Evolutionary conservation across 148 eudicot genomes (phyloP), one percentile per base, ranked within the genome.

Genomic region (Heliosperma pusillum): DNA sequence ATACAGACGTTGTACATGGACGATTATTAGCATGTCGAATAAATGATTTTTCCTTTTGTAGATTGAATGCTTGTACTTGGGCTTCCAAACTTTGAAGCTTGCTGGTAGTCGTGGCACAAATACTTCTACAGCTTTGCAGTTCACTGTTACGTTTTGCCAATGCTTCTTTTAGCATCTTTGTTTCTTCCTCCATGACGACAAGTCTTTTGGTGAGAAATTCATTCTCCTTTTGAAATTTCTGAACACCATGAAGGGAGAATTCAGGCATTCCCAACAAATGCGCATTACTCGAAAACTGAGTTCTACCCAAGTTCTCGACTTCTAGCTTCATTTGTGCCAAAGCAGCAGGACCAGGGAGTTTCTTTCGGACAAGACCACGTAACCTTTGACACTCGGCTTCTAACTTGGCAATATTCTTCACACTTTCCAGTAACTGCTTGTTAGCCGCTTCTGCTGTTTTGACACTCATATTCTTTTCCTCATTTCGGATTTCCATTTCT

Each of bases 381-480:
- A 95, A 81, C 53, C 97, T 90, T 82, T 95, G 98, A 81, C 98
- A 95, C 77, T 95, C 98, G 5, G 97, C 89, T 82, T 95, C 98
- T 53, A 95, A 82, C 84, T 95, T 95, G 26, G 97, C 82, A 57
- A 92, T 89, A 79, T 90, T 95, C 84, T 92, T 95, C 33, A 82
- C 96, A 65, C 90, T 91, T 85, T 95, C 98, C 79, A 86, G 16
- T 53, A 92, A 92, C 81, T 95, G 97, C 81, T 90, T 92, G 83
- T 92, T 92, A 71, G 93, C 97, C 40, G 78, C 93, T 67, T 95
- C 98, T 9, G 98, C 98, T 69, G 98, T 85, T 58, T 90, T 86
- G 56, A 85, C 90, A 72, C 93, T 84, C 97, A 95, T 95, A 79
- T 95, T 95, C 77, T 86, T 95, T 74, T 95, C 98, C 85, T 95